Conservation (phyloP, 192 early-diverging fungal genomes). For the Dispira simplex region DNA sequence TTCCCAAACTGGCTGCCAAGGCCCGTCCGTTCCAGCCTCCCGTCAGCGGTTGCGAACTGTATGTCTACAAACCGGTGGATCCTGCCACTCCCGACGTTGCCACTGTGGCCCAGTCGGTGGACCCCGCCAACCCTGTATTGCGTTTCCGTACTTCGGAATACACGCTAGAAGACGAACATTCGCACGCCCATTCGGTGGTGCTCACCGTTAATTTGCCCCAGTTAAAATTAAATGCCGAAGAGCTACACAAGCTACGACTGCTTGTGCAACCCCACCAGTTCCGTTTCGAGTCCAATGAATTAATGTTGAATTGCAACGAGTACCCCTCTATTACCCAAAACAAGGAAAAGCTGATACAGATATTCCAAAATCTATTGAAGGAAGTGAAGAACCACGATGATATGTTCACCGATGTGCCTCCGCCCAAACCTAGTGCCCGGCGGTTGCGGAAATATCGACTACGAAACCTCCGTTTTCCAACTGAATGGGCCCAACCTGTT, state of each 20-base stretch:
- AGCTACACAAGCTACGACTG: constrained; percentile 7
- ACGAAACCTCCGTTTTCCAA: not conserved
- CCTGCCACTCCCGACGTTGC: not conserved
- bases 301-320: constrained; percentile 3
- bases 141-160: not conserved
- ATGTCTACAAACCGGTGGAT: not conserved
- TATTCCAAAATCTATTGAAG: not conserved
- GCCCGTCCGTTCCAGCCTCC: not conserved
- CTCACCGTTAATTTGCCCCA: constrained; percentile 1
- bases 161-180: not conserved
- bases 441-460: not conserved
- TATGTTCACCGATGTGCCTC: constrained; percentile 7
- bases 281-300: not conserved
- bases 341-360: constrained; percentile 2
- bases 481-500: not conserved
- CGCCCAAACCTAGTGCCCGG: not conserved
- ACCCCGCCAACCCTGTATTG: constrained; percentile 2
- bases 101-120: not conserved
- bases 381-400: not conserved
- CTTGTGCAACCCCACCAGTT: not conserved
- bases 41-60: not conserved
- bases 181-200: not conserved
- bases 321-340: not conserved
- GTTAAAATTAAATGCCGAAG: not conserved
- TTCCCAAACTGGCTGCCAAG: not conserved